phyloP scores from a whole-genome alignment of 352 stramenopile species.

The Pythium insidiosum region DNA sequence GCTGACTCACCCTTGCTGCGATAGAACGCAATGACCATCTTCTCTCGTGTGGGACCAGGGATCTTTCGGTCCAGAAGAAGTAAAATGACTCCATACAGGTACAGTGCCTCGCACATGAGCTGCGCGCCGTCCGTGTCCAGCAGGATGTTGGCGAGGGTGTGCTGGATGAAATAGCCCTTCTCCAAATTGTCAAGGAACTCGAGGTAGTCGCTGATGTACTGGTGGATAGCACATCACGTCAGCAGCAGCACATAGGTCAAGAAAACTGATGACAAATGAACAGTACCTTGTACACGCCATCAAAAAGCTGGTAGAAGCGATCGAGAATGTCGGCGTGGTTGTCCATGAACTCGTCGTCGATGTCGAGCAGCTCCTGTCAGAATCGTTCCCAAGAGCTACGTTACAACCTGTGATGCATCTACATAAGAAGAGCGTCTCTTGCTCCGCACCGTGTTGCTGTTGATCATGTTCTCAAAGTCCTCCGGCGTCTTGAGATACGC shows the following conservation, averaged over 20 bases:
- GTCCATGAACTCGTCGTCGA: conserved; percentile 81
- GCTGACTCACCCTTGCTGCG: conserved; percentile 84
- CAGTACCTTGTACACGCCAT: conserved; percentile 34
- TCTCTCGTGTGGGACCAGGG: conserved; percentile 81
- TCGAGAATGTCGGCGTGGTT: conserved; percentile 61
- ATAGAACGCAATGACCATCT: conserved; percentile 89
- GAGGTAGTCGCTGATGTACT: conserved; percentile 91
- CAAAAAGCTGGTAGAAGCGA: conserved; percentile 76
- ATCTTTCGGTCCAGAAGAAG: conserved; percentile 91
- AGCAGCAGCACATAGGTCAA: no score
- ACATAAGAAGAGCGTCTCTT: no score
- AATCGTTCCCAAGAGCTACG: no score
- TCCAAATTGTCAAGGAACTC: conserved; percentile 90
- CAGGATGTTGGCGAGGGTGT: conserved; percentile 92
- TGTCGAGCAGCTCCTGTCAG: conserved; percentile 38
- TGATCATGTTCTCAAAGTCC: conserved; percentile 91
- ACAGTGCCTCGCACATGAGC: conserved; percentile 92
- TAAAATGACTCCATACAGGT: conserved; percentile 94
- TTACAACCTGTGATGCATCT: no score
- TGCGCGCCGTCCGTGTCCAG: conserved; percentile 91
- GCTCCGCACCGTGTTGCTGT: conserved; percentile 83
- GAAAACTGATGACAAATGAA: not conserved
- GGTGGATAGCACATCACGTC: no score
- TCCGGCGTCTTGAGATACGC: conserved; percentile 92
- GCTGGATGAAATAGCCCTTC: conserved; percentile 93